Evolutionary conservation across 805 yeast species (phyloP).

Genomic region (Lipomyces anomalus): DNA sequence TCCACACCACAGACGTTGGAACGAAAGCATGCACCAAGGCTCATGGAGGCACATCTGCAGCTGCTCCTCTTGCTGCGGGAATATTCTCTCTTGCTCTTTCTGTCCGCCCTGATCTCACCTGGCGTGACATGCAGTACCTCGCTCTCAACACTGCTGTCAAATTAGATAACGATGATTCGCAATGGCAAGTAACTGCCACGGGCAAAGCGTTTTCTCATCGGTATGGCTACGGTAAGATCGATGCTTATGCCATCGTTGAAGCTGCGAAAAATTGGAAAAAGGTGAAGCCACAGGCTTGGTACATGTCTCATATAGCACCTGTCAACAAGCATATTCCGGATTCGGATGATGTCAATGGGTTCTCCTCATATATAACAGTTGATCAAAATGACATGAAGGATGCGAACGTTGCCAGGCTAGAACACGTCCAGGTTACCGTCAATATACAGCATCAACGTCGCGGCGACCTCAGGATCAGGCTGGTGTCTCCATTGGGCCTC

Average conservation of each 20-base stretch:
- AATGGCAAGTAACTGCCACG: conserved; percentile 68
- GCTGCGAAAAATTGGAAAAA: conserved; percentile 69
- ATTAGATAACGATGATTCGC: conserved; percentile 58
- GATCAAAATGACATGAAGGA: conserved; percentile 44
- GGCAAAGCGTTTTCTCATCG: conserved; percentile 70
- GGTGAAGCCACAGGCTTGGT: conserved; percentile 91
- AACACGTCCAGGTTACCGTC: conserved; percentile 80
- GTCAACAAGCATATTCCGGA: conserved; percentile 33
- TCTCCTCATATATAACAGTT: conserved; percentile 43
- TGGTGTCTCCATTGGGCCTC: conserved; percentile 72
- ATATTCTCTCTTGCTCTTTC: conserved; percentile 74
- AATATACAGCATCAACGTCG: conserved; percentile 59
- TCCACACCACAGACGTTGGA: conserved; percentile 60
- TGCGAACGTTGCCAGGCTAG: conserved; percentile 64
- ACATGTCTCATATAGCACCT: conserved; percentile 42
- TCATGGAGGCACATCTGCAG: conserved; percentile 98
- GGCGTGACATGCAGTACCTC: conserved; percentile 93
- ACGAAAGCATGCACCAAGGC: conserved; percentile 63
- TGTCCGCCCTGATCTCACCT: conserved; percentile 80
- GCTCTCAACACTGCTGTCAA: conserved; percentile 66
- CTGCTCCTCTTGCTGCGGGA: conserved; percentile 99
- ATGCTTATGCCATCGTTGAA: conserved; percentile 68
- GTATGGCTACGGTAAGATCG: conserved; percentile 89
- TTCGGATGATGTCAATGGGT: conserved; percentile 19
- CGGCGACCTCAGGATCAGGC: conserved; percentile 61